Evolutionary conservation across 2,329 filamentous ascomycete species (phyloP).

Genomic region (Arachnomyces sp.): DNA sequence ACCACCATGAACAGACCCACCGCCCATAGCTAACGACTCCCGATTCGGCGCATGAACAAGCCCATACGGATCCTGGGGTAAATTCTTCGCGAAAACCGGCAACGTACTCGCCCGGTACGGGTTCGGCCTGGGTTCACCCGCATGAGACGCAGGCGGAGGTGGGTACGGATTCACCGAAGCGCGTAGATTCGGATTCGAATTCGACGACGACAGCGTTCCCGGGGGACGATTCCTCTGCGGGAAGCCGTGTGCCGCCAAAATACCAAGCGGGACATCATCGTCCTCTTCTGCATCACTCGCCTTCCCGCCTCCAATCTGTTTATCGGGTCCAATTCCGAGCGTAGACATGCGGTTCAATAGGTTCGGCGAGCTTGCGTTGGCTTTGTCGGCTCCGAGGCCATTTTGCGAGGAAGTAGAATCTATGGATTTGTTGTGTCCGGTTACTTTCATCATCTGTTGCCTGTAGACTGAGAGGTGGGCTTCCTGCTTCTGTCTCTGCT

Average conservation of each 20-base stretch:
- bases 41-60: conserved; percentile 63
- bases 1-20: conserved; percentile 40
- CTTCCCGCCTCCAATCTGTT: conserved; percentile 31
- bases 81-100: conserved; percentile 71
- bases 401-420: conserved; percentile 23
- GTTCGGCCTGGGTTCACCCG: conserved; percentile 40
- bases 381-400: conserved; percentile 11
- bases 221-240: conserved; percentile 70
- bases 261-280: conserved; percentile 78
- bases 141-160: conserved; percentile 48
- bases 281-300: conserved; percentile 60
- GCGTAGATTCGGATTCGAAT: conserved; percentile 64
- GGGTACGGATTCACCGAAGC: conserved; percentile 43
- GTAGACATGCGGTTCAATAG: conserved; percentile 34
- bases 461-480: conserved; percentile 83
- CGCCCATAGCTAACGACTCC: conserved; percentile 65
- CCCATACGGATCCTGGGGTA: conserved; percentile 79
- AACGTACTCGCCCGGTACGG: conserved; percentile 44
- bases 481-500: conserved; percentile 77
- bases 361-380: conserved; percentile 52
- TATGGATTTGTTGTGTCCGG: conserved; percentile 49
- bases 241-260: conserved; percentile 82
- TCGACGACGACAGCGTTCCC: conserved; percentile 54
- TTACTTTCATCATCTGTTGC: conserved; percentile 95
- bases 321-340: conserved; percentile 21